Percentiles rank a stretch among this genome's conserved stretches.
Evolutionary conservation across 2,329 filamentous ascomycete species (phyloP).

Genomic region (Ampelomyces quisqualis): DNA sequence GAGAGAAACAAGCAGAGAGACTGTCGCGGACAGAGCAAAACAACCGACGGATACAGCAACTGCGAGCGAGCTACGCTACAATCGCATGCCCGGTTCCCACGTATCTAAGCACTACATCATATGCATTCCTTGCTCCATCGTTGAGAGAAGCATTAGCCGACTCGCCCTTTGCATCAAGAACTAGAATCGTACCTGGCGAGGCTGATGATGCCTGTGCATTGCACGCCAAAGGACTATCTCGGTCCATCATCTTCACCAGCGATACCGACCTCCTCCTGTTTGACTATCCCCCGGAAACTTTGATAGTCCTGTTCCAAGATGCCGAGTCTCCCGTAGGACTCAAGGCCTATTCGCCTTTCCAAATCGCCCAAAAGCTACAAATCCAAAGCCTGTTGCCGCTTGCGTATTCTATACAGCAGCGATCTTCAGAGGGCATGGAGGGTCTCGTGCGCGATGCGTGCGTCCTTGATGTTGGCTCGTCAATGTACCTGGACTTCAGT

Average conservation of each 20-base stretch:
- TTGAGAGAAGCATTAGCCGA: constrained; percentile 68
- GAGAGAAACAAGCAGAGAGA: constrained; percentile 63
- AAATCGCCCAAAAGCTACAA: constrained; percentile 50
- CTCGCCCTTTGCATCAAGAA: constrained; percentile 46
- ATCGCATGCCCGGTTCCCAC: constrained; percentile 30
- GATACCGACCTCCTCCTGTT: constrained; percentile 85
- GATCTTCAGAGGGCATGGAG: constrained; percentile 32
- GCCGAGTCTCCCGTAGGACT: constrained; percentile 49
- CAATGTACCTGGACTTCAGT: constrained; percentile 33
- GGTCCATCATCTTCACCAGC: constrained; percentile 70
- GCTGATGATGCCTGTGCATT: constrained; percentile 79
- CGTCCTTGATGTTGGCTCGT: constrained; percentile 16
- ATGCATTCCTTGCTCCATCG: constrained; percentile 73
- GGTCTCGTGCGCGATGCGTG: constrained; percentile 30
- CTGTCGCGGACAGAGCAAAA: constrained; percentile 60
- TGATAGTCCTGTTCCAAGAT: constrained; percentile 69
- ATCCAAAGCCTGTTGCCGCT: constrained; percentile 44
- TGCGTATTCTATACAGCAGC: constrained; percentile 44
- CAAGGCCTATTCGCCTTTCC: constrained; percentile 46
- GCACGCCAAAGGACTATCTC: constrained; percentile 57
- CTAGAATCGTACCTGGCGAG: constrained; percentile 73
- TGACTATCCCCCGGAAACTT: constrained; percentile 62
- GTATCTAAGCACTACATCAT: constrained; percentile 47
- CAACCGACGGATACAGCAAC: constrained; percentile 57
- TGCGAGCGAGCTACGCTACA: constrained; percentile 42